Evolutionary conservation across 331 rosid species (phyloP).

Genomic region (Dryas integrifolia): DNA sequence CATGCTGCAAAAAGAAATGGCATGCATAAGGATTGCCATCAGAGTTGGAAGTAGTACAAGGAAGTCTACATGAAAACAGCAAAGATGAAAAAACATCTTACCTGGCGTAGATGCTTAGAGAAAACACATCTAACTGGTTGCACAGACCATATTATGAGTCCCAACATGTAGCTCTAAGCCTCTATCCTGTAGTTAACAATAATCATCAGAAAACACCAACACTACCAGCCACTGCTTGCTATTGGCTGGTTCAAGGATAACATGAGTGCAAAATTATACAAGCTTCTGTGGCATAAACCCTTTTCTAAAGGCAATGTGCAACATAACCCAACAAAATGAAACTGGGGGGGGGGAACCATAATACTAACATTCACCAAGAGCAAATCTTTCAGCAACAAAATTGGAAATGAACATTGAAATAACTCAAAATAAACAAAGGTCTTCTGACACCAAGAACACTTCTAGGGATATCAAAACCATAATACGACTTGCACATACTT

Average conservation of each 20-base stretch:
- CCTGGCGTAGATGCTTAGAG: slow-evolving; percentile 18
- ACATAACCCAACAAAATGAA: slow-evolving; percentile 25
- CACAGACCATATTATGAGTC: slow-evolving; percentile 34
- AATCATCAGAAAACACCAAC: slow-evolving; percentile 44
- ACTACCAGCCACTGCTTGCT: slow-evolving; percentile 31
- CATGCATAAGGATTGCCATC: slow-evolving; percentile 13
- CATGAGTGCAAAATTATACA: slow-evolving; percentile 25
- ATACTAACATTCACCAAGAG: slow-evolving; percentile 11
- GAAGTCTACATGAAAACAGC: background rate
- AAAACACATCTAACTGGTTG: slow-evolving; percentile 16
- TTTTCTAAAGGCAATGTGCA: background rate
- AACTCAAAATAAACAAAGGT: slow-evolving; percentile 1
- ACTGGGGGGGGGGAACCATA: slow-evolving; percentile 16
- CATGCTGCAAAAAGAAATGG: slow-evolving; percentile 22
- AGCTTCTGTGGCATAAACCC: background rate
- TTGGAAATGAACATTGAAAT: background rate
- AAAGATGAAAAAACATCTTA: slow-evolving; percentile 1
- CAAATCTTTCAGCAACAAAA: slow-evolving; percentile 16
- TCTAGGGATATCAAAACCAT: slow-evolving; percentile 14
- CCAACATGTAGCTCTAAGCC: slow-evolving; percentile 29
- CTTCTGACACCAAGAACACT: slow-evolving; percentile 15
- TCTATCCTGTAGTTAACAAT: slow-evolving; percentile 44
- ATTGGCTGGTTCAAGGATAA: slow-evolving; percentile 13
- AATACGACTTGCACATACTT: slow-evolving; percentile 16
- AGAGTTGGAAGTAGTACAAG: background rate